Percentiles rank a stretch among this genome's conserved stretches.
phyloP scores from a whole-genome alignment of 1,139 yeast genomes.

The Barnettozyma hawaiiensis region DNA sequence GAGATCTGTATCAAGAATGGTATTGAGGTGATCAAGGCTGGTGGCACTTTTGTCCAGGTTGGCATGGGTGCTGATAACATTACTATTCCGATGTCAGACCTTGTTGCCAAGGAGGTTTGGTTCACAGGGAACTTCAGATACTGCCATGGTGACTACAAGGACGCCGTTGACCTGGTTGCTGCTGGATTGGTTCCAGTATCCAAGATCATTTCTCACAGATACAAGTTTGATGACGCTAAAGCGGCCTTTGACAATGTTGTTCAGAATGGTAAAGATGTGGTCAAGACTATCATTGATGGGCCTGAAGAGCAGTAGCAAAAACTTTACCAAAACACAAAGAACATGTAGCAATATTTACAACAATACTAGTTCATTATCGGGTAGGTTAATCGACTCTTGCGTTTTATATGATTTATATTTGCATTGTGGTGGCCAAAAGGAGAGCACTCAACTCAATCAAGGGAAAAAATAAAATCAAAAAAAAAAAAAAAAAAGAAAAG shows the following conservation, averaged over 20 bases:
- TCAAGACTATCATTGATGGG: constrained; percentile 60
- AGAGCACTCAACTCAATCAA: no score
- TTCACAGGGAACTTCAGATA: constrained; percentile 80
- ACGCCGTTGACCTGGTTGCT: constrained; percentile 62
- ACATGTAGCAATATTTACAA: neutral
- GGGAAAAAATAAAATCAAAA: no score
- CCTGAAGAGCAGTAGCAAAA: constrained; percentile 26
- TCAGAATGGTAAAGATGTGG: constrained; percentile 43
- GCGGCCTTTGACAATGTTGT: constrained; percentile 72
- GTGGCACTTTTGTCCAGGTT: constrained; percentile 68
- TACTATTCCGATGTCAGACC: constrained; percentile 67
- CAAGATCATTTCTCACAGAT: constrained; percentile 72
- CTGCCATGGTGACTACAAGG: constrained; percentile 70
- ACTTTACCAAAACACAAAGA: neutral
- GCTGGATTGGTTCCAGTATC: constrained; percentile 58
- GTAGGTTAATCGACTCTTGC: no score
- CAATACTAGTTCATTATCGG: no score
- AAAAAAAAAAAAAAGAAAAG: neutral
- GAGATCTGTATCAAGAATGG: constrained; percentile 65
- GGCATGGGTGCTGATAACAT: constrained; percentile 70
- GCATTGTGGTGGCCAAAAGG: no score
- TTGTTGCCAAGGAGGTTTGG: constrained; percentile 63
- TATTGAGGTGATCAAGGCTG: constrained; percentile 49
- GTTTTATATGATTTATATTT: no score
- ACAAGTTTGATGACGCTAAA: constrained; percentile 65